Base-by-base conservation (phyloP, 2,329 filamentous ascomycete genomes). In the Chaetomiaceae sp. region DNA sequence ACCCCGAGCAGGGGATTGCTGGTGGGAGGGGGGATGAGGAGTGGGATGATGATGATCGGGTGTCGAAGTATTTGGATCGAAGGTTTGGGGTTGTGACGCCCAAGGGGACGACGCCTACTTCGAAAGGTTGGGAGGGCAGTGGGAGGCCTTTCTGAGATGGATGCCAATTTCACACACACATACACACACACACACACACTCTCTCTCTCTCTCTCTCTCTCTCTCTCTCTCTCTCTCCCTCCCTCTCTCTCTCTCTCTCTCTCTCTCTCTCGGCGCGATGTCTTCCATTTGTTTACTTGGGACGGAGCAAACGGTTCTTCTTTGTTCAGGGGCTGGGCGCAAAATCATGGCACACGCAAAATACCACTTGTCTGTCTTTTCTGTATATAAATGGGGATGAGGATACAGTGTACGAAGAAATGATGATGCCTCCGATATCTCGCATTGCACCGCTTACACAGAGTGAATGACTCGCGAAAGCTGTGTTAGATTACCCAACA, bases 31-130 rank as follows among this genome's bases (percentile, higher is more conserved):
- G 61, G 29, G 57, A 58, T 47, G 61, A 63, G 32, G 64, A 61
- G 10, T 40, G 54, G 2, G 60, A 63, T 54, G 65, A 59, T 46
- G 61, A 64, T 40, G 64, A 63, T 44, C 55, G 62, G 30, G 56
- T 64, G 13, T 65, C 61, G 14, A 58, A 60, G 49, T 65, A 66
- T 33, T 58, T 62, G 38, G 62, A 63, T 30, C 49, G 55, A 53
- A 42, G 65, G 32, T 62, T 60, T 46, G 61, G 61, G 11, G 58
- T 62, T 13, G 61, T 61, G 3, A 63, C 61, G 32, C 61, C 61
- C 2, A 56, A 37, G 55, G 58, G 60, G 23, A 59, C 56, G 13
- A 62, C 62, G 14, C 61, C 61, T 3, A 63, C 54, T 10, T 23
- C 54, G 16, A 51, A 36, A 34, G 55, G 54, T 5, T 61, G 60